phyloP scores from a whole-genome alignment of 73 alveolate genomes.

The Paramecium primaurelia region DNA sequence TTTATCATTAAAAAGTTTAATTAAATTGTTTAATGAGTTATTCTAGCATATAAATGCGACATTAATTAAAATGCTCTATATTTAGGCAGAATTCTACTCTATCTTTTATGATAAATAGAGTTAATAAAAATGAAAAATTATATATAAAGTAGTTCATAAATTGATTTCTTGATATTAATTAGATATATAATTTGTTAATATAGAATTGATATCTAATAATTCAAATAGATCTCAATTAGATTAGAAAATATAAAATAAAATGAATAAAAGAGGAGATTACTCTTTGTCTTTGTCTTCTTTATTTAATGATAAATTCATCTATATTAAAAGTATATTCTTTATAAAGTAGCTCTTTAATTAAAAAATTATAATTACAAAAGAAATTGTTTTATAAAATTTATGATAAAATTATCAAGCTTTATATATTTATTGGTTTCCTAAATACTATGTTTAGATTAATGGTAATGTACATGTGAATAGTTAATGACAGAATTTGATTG shows the following conservation, averaged over 20 bases:
- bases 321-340: too few relatives aligned
- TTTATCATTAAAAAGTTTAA: background rate
- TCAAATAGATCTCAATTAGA: background rate
- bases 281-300: background rate
- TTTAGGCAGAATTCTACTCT: background rate
- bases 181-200: background rate
- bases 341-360: background rate
- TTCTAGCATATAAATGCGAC: background rate
- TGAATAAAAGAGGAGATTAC: too few relatives aligned
- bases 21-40: background rate
- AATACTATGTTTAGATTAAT: background rate
- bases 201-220: background rate
- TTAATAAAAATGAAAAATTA: background rate
- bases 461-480: conserved; percentile 25
- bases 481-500: conserved; percentile 23
- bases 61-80: background rate
- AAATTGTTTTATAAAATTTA: background rate
- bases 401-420: background rate
- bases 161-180: background rate
- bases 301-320: too few relatives aligned
- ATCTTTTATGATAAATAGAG: background rate
- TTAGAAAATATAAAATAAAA: too few relatives aligned
- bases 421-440: background rate
- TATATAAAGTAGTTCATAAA: background rate
- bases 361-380: background rate